Percentiles rank a stretch among this genome's conserved stretches.
Evolutionary conservation across 2,329 filamentous ascomycete genomes (phyloP).

Genomic region (Ramichloridium luteum): DNA sequence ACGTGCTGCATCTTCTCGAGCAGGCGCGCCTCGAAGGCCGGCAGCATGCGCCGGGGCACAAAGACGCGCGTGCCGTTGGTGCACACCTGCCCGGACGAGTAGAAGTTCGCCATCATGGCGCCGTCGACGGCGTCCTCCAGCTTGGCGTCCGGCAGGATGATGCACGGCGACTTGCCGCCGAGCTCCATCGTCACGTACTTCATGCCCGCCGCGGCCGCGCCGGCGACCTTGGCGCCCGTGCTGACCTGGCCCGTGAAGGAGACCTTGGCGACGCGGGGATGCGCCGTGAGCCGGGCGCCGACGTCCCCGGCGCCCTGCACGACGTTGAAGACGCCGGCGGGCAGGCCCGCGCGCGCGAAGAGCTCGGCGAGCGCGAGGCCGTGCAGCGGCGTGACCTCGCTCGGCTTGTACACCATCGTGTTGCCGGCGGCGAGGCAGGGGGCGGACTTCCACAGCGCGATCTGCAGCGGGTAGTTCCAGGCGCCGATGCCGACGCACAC

Average conservation of each 20-base stretch:
- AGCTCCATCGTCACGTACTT: conserved; percentile 90
- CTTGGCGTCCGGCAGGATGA: conserved; percentile 70
- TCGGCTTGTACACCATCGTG: conserved; percentile 84
- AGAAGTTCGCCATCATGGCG: conserved; percentile 91
- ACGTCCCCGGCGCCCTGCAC: conserved; percentile 70
- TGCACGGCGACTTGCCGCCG: conserved; percentile 70
- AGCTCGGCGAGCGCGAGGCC: conserved; percentile 62
- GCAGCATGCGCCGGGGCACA: conserved; percentile 54
- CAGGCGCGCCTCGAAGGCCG: conserved; percentile 55
- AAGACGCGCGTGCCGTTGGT: conserved; percentile 88
- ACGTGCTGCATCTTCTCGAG: conserved; percentile 58
- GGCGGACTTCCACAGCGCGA: conserved; percentile 80
- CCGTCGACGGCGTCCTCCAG: conserved; percentile 72
- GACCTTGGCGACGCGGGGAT: conserved; percentile 67
- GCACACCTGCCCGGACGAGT: conserved; percentile 81
- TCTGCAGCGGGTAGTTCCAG: conserved; percentile 89
- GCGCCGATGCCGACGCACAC: conserved; percentile 80
- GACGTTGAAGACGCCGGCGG: conserved; percentile 76
- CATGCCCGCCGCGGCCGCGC: conserved; percentile 62
- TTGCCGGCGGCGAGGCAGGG: conserved; percentile 78
- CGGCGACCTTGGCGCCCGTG: conserved; percentile 72
- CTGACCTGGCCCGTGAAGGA: conserved; percentile 81
- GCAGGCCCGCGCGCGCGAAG: conserved; percentile 66
- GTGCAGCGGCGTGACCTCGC: conserved; percentile 77
- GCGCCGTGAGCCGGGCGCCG: conserved; percentile 61